phyloP scores from a whole-genome alignment of 768 basidiomycete genomes.

The Boletus eberwhitei region DNA sequence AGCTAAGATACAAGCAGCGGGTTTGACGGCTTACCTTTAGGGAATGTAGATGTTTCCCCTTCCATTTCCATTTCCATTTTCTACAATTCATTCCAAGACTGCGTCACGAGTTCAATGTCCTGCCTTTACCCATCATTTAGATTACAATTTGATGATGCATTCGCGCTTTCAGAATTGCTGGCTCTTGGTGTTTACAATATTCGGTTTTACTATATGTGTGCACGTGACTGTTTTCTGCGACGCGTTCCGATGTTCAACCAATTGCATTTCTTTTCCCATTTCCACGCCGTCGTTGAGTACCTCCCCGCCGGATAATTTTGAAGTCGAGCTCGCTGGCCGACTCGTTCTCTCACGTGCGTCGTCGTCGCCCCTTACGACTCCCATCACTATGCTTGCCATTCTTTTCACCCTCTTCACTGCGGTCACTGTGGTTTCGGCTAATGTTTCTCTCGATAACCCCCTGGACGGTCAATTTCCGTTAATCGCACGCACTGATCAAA shows the following conservation, averaged over 20 bases:
- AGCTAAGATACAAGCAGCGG: conserved; percentile 76
- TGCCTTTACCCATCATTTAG: conserved; percentile 18
- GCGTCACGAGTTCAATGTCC: conserved; percentile 1
- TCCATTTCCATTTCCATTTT: conserved; percentile 1
- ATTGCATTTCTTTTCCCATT: conserved; percentile 12
- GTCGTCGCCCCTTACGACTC: conserved; percentile 45
- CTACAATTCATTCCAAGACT: neutral
- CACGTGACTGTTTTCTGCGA: conserved; percentile 28
- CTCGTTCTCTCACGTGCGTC: conserved; percentile 38
- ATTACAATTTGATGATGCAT: conserved; percentile 16
- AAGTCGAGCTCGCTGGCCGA: conserved; percentile 59
- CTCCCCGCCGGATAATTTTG: conserved; percentile 9
- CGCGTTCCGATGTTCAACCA: conserved; percentile 15
- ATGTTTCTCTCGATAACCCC: conserved; percentile 54
- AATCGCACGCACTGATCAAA: conserved; percentile 63
- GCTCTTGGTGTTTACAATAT: conserved; percentile 6
- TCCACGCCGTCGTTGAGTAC: neutral
- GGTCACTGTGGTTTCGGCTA: conserved; percentile 38
- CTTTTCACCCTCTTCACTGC: conserved; percentile 50
- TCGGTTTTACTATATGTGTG: conserved; percentile 6
- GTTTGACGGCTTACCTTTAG: conserved; percentile 54
- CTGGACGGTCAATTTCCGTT: conserved; percentile 72
- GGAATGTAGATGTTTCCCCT: conserved; percentile 32
- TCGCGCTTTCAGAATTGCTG: conserved; percentile 6
- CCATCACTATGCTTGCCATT: conserved; percentile 62